Evolutionary conservation across 2,329 filamentous ascomycete species (phyloP).

Genomic region (Aureobasidium sp.): DNA sequence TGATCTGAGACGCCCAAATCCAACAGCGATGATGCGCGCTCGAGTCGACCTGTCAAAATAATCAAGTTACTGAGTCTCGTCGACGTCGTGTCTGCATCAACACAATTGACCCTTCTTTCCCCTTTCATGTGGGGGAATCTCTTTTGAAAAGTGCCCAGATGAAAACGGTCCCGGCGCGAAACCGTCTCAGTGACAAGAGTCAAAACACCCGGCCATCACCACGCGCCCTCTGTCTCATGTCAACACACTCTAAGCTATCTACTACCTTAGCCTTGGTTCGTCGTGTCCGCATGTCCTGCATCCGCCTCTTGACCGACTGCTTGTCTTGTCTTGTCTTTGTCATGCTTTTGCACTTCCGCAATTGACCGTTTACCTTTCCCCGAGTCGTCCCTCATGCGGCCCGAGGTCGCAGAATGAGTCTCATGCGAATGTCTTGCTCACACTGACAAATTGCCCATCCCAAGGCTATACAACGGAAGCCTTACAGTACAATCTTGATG

Average conservation of each 20-base stretch:
- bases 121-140: slow-evolving; percentile 6
- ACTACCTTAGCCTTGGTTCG: neutral
- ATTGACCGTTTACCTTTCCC: neutral
- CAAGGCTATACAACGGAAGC: neutral
- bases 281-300: neutral
- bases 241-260: neutral
- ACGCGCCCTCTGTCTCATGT: neutral
- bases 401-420: neutral
- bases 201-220: neutral
- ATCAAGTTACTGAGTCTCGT: neutral
- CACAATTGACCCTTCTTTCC: neutral
- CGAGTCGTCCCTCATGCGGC: neutral
- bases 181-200: neutral
- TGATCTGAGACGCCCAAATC: neutral
- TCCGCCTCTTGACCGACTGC: neutral
- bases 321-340: neutral
- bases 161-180: neutral
- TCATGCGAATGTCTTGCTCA: neutral
- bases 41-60: neutral
- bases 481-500: neutral
- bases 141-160: neutral
- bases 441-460: neutral
- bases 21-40: neutral
- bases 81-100: neutral
- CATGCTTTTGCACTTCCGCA: neutral